Evolutionary conservation across 164 flowering plant species (phyloP).

Genomic region (Warburgia ugandensis): DNA sequence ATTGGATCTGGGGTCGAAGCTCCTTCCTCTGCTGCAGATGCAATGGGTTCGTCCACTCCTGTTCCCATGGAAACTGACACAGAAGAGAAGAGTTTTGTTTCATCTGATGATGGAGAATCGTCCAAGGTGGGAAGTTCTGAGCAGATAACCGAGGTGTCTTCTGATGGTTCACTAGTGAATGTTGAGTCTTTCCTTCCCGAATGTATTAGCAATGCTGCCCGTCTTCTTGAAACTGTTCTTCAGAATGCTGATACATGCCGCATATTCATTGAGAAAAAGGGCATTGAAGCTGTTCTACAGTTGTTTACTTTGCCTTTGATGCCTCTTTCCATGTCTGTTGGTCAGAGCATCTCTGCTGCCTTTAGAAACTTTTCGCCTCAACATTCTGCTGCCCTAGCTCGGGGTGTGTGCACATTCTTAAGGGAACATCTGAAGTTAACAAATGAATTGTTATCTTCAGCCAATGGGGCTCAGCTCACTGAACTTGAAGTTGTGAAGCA

Average conservation of each 20-base stretch:
- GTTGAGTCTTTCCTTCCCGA: conserved; percentile 67
- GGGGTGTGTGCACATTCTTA: conserved; percentile 58
- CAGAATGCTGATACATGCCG: conserved; percentile 91
- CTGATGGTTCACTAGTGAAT: conserved; percentile 40
- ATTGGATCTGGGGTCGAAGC: conserved; percentile 57
- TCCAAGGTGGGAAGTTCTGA: conserved; percentile 41
- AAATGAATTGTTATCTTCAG: conserved; percentile 40
- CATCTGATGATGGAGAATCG: conserved; percentile 36
- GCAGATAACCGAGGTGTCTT: conserved; percentile 33
- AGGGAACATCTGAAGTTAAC: conserved; percentile 61
- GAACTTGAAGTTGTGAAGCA: conserved; percentile 40
- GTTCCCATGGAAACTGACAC: conserved; percentile 86
- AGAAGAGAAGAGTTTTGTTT: conserved; percentile 39
- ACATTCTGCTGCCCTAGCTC: conserved; percentile 74
- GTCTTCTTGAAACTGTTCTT: conserved; percentile 82
- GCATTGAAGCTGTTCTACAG: conserved; percentile 80
- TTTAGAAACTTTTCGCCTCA: conserved; percentile 83
- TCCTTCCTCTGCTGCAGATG: conserved; percentile 29
- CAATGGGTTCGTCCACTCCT: conserved; percentile 28
- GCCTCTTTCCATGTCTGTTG: conserved; percentile 62
- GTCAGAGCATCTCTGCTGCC: conserved; percentile 63
- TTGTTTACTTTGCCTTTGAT: conserved; percentile 56
- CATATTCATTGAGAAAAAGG: conserved; percentile 83
- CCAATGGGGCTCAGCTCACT: conserved; percentile 50
- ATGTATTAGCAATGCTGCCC: conserved; percentile 65